phyloP scores from a whole-genome alignment of 1,284 basidiomycete species.

The Pseudozyma flocculosa region DNA sequence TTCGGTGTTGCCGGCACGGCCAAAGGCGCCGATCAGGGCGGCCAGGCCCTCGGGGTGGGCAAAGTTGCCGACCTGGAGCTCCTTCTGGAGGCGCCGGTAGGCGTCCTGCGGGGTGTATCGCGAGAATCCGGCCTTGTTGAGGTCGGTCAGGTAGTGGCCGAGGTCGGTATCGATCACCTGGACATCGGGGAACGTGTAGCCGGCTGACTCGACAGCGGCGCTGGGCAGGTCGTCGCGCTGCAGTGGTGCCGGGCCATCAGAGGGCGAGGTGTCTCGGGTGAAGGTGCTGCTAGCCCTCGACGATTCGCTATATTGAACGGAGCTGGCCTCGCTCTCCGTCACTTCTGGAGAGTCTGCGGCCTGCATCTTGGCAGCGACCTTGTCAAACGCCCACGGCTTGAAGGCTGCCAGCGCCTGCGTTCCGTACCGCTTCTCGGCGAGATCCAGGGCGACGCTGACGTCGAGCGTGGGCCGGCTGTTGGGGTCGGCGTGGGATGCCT shows the following conservation, averaged over 20 bases:
- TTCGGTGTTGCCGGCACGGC: constrained; percentile 62
- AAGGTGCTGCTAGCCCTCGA: constrained; percentile 9
- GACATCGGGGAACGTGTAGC: constrained; percentile 28
- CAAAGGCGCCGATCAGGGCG: constrained; percentile 42
- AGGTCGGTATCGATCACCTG: constrained; percentile 46
- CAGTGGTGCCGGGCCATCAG: constrained; percentile 1
- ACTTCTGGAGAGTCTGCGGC: not conserved
- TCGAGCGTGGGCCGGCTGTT: constrained; percentile 6
- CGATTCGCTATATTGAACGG: constrained; percentile 6
- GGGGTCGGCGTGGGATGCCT: not conserved
- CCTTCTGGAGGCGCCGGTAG: constrained; percentile 17
- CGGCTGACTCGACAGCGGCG: constrained; percentile 8
- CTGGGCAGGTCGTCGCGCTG: constrained; percentile 20
- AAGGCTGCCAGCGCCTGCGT: constrained; percentile 19
- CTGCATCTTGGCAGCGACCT: constrained; percentile 1
- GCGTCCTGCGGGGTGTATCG: constrained; percentile 15
- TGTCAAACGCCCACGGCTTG: constrained; percentile 13
- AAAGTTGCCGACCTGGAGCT: constrained; percentile 36
- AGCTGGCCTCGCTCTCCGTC: not conserved
- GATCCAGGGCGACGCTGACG: constrained; percentile 7
- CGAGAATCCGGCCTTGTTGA: constrained; percentile 12
- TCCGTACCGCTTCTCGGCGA: constrained; percentile 21
- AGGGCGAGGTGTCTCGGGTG: constrained; percentile 17
- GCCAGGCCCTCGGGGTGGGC: constrained; percentile 40
- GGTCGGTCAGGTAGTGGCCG: constrained; percentile 12